Conservation (phyloP, 768 basidiomycete species). For the Trametes gibbosa region DNA sequence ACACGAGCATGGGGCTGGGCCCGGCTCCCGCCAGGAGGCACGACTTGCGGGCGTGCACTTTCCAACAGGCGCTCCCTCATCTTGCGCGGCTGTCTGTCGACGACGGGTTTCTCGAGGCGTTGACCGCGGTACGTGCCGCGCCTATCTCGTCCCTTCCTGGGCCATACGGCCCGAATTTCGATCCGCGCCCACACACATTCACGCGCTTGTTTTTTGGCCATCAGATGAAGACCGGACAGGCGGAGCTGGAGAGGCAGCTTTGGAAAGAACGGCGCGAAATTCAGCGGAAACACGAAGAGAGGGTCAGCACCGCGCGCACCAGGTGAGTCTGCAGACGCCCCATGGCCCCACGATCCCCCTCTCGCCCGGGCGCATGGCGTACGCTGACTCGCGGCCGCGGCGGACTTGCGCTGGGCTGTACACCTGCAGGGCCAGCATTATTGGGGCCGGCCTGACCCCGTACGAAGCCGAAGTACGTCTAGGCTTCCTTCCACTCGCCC, state of each 20-base stretch:
- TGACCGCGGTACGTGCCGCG: conserved; percentile 48
- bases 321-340: conserved; percentile 44
- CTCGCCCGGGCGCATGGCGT: not conserved
- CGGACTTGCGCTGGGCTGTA: not conserved
- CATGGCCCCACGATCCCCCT: not conserved
- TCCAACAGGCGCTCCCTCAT: conserved; percentile 67
- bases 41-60: conserved; percentile 51
- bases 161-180: not conserved
- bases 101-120: conserved; percentile 44
- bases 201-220: not conserved
- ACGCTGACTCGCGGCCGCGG: not conserved
- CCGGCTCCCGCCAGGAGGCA: conserved; percentile 19
- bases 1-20: not conserved
- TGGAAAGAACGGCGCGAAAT: conserved; percentile 68
- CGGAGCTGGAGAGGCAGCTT: conserved; percentile 61
- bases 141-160: not conserved
- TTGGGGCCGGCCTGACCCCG: conserved; percentile 61
- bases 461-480: conserved; percentile 62
- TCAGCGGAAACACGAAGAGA: conserved; percentile 64
- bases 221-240: conserved; percentile 73
- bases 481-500: not conserved
- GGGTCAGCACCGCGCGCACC: conserved; percentile 62
- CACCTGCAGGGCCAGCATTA: conserved; percentile 56
- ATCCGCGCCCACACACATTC: not conserved
- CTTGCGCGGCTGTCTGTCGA: conserved; percentile 61